Evolutionary conservation across 2,329 filamentous ascomycete genomes (phyloP).

Genomic region (Botrytis pseudocinerea): DNA sequence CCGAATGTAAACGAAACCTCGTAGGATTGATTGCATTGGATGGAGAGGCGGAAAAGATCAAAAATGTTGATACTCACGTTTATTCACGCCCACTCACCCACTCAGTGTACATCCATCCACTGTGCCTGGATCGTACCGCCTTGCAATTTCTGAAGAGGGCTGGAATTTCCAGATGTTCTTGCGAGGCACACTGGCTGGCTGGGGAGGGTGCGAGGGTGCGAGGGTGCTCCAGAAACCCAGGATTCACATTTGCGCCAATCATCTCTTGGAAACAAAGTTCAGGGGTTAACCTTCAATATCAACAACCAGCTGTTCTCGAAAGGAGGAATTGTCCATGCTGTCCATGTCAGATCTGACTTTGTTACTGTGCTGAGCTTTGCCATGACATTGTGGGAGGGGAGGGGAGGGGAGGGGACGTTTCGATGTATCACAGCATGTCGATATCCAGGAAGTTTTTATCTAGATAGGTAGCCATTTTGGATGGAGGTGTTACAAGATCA

Average conservation of each 20-base stretch:
- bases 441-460: not conserved
- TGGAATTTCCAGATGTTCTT: not conserved
- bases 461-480: not conserved
- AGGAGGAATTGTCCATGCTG: not conserved
- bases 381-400: not conserved
- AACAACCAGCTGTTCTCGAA: not conserved
- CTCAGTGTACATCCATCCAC: not conserved
- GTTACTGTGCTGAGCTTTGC: not conserved
- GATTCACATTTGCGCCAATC: slow-evolving; percentile 2
- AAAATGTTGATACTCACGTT: not conserved
- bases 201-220: not conserved
- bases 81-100: not conserved
- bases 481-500: not conserved
- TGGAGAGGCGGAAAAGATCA: not conserved
- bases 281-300: slow-evolving; percentile 11
- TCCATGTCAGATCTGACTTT: not conserved
- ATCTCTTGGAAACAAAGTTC: not conserved
- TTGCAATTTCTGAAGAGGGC: not conserved
- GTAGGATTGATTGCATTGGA: not conserved
- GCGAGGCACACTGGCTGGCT: not conserved
- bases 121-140: not conserved
- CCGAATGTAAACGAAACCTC: not conserved
- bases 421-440: not conserved
- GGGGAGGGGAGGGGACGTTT: not conserved
- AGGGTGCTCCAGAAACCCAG: slow-evolving; percentile 3